Percentiles rank a stretch among this genome's conserved stretches.
These are phyloP conservation scores for Chlamydomonas asymmetrica DNA, from an alignment of 139 green algal genomes.

Conservation along the genomic window DNA sequence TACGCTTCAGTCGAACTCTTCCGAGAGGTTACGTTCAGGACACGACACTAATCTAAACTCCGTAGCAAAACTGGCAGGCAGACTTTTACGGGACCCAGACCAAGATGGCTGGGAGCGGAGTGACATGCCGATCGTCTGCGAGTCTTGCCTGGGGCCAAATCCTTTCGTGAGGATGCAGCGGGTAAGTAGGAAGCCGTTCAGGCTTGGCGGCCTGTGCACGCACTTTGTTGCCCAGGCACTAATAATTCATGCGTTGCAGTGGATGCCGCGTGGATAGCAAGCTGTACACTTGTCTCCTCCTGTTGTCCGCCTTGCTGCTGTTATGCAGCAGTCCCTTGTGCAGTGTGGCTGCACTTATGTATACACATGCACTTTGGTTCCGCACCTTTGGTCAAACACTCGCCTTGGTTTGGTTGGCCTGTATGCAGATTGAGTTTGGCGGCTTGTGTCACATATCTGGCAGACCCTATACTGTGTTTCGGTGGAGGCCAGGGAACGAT, in stretches of 20 bases:
- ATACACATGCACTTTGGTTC: too few relatives aligned
- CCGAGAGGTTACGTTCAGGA: too few relatives aligned
- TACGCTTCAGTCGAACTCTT: too few relatives aligned
- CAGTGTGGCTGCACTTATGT: too few relatives aligned
- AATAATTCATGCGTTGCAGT: too few relatives aligned
- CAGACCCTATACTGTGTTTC: conserved; percentile 90
- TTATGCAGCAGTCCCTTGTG: too few relatives aligned
- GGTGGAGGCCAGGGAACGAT: conserved; percentile 87
- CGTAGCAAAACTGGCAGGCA: conserved; percentile 61
- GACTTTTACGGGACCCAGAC: conserved; percentile 81
- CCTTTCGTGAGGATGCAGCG: conserved; percentile 97
- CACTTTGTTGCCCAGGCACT: too few relatives aligned
- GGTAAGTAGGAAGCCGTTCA: too few relatives aligned
- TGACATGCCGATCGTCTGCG: conserved; percentile 98
- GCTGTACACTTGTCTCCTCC: too few relatives aligned
- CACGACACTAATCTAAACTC: background rate
- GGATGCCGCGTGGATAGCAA: too few relatives aligned
- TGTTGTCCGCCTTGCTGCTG: background rate
- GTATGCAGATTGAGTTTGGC: conserved; percentile 76
- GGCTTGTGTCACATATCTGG: conserved; percentile 89
- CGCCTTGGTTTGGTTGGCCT: background rate
- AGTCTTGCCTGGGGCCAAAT: conserved; percentile 96
- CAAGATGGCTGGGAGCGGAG: conserved; percentile 88
- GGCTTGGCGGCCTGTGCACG: too few relatives aligned
- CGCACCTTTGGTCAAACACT: too few relatives aligned